Evolutionary conservation across 306 rosid genomes (phyloP).

Genomic region (Cercis canadensis): DNA sequence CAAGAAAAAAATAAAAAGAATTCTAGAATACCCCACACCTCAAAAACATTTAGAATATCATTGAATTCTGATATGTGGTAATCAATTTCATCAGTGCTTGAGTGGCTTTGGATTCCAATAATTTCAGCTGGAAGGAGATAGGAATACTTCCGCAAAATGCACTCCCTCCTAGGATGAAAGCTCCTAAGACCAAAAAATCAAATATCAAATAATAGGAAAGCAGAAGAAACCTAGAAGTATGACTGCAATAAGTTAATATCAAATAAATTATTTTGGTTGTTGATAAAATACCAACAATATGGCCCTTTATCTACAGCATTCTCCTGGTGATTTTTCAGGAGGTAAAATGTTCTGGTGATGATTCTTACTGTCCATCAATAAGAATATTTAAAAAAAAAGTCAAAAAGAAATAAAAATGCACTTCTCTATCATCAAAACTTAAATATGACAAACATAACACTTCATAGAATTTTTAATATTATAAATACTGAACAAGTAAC

Average conservation of each 20-base stretch:
- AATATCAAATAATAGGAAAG: constrained; percentile 22
- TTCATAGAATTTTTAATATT: background rate
- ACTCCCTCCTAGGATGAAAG: constrained; percentile 90
- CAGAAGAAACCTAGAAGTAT: constrained; percentile 9
- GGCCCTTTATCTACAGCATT: background rate
- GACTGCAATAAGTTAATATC: background rate
- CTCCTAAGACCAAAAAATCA: constrained; percentile 55
- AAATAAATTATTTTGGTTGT: background rate
- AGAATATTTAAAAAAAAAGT: constrained; percentile 26
- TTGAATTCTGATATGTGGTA: constrained; percentile 80
- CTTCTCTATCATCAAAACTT: no score
- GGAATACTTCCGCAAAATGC: constrained; percentile 76
- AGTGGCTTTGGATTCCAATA: constrained; percentile 72
- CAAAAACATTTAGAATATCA: constrained; percentile 66
- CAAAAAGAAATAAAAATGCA: background rate
- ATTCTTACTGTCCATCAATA: background rate
- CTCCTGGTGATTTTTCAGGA: background rate
- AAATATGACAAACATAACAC: background rate
- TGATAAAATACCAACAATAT: background rate
- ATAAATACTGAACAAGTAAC: constrained; percentile 13
- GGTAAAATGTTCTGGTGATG: no score
- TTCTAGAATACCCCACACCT: constrained; percentile 54
- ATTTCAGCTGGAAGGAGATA: constrained; percentile 82
- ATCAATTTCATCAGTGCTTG: constrained; percentile 59
- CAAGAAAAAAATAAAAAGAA: background rate